Evolutionary conservation across 352 stramenopile species (phyloP), one percentile per base, ranked within the genome.

Genomic region (Globisporangium okanoganense): DNA sequence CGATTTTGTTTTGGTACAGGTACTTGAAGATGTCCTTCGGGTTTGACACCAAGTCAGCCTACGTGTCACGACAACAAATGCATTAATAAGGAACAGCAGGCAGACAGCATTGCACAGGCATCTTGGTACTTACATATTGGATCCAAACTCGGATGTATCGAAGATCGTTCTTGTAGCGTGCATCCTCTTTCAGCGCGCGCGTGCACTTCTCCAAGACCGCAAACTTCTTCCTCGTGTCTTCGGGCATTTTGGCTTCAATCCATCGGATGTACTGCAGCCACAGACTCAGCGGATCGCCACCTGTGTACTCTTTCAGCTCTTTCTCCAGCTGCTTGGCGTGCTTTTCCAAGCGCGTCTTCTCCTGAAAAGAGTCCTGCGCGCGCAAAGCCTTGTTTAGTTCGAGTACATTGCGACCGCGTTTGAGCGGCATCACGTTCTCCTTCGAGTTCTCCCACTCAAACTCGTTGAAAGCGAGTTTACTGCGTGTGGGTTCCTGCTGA

Each of bases 21-120:
- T 90, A 95, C 63, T 91, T 92, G 70, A 95, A 95, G 62, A 95
- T 92, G 43, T 95, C 86, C 60, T 92, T 90, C 0, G 86, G 86
- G 56, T 95, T 94, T 2, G 81, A 88, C 36, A 93, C 83, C 58
- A 92, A 66, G 56, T 95, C 86, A 44, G 84, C 84, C 86, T 95
- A 67, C 18, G 48, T 14, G 3, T 66, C n/a, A 44, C 16, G 62
- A 43, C 24, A 35, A 62, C 22, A 48, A 44, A 25, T 18, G 50
- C 8, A 25, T 64, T 12, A 59, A 24, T 9, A 4, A n/a, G 35
- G n/a, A n/a, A n/a, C n/a, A n/a, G n/a, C n/a, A n/a, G n/a, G n/a
- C n/a, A n/a, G 43, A 33, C 29, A 33, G 20, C 41, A 62, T 18
- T 20, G n/a, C 25, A 5, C 14, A 33, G 2, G 4, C 4, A 36